A percentile compares a stretch with the other conserved stretches of the same genome.
phyloP scores from a whole-genome alignment of 306 rosid species.

The Rosa persica region DNA sequence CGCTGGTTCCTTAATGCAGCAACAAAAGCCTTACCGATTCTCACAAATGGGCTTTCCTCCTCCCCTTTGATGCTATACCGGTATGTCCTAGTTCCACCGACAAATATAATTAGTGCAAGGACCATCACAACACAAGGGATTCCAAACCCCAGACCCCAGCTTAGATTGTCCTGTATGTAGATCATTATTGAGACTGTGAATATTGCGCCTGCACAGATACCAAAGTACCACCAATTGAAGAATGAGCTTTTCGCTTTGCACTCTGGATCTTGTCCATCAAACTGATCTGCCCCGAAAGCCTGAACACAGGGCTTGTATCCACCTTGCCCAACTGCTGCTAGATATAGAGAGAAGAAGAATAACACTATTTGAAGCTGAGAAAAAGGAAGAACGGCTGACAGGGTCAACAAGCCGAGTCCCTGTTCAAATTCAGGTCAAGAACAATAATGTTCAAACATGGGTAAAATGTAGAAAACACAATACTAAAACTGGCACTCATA shows the following conservation, averaged over 20 bases:
- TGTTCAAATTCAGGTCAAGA: constrained; percentile 16
- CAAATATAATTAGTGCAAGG: constrained; percentile 23
- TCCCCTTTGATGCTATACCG: constrained; percentile 20
- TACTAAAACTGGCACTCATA: background rate
- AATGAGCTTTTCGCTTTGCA: constrained; percentile 69
- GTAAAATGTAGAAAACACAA: background rate
- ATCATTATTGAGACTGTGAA: constrained; percentile 31
- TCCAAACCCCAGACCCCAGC: constrained; percentile 41
- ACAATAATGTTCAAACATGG: background rate
- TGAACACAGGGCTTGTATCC: constrained; percentile 90
- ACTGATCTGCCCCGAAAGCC: constrained; percentile 84
- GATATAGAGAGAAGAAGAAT: constrained; percentile 60
- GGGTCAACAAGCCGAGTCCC: constrained; percentile 66
- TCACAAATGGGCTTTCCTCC: constrained; percentile 41
- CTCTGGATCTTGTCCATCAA: constrained; percentile 58
- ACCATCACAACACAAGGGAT: constrained; percentile 40
- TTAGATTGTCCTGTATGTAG: constrained; percentile 49
- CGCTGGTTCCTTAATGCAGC: constrained; percentile 36
- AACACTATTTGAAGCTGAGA: constrained; percentile 38
- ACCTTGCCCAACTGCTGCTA: constrained; percentile 63
- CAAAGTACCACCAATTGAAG: constrained; percentile 87
- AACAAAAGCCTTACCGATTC: constrained; percentile 44
- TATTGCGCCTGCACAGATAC: constrained; percentile 37
- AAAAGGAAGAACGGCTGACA: constrained; percentile 52
- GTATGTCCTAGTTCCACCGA: constrained; percentile 32